A percentile compares a stretch with the other conserved stretches of the same genome.
phyloP scores from a whole-genome alignment of 192 early-diverging fungal genomes.

The Geranomyces michiganensis region DNA sequence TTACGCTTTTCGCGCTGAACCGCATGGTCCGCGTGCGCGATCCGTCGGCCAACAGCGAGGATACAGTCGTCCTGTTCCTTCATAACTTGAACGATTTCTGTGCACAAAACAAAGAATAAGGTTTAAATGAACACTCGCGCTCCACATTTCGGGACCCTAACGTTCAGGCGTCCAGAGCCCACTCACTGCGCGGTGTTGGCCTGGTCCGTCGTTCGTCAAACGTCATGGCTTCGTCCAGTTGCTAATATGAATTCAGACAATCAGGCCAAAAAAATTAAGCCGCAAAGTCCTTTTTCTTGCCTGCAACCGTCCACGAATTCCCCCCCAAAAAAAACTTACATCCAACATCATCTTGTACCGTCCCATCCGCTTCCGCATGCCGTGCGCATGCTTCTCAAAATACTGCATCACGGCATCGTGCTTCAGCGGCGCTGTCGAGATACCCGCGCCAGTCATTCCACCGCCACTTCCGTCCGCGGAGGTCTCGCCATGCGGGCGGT shows the following conservation, averaged over 20 bases:
- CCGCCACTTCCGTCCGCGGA: too few species aligned
- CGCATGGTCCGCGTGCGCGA: conserved; percentile 28
- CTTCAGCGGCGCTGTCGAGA: conserved; percentile 24
- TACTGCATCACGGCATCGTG: conserved; percentile 41
- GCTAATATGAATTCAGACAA: conserved; percentile 1
- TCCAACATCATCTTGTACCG: conserved; percentile 45
- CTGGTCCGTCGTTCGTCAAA: background rate
- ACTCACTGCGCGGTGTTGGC: conserved; percentile 4
- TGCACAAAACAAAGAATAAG: conserved; percentile 1
- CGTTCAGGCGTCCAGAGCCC: conserved; percentile 20
- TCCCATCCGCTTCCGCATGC: conserved; percentile 42
- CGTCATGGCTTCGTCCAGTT: conserved; percentile 28
- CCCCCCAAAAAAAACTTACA: conserved; percentile 24
- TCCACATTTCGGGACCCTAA: background rate
- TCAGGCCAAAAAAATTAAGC: too few species aligned
- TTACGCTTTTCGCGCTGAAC: conserved; percentile 1
- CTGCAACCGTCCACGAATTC: too few species aligned
- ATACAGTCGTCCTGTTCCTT: conserved; percentile 28
- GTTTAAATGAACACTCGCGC: background rate
- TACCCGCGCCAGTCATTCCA: background rate
- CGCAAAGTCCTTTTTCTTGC: too few species aligned
- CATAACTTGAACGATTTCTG: conserved; percentile 34
- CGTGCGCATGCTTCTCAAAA: conserved; percentile 41
- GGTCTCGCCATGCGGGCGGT: background rate
- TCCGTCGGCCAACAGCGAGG: conserved; percentile 24